Conservation (phyloP, 768 basidiomycete species). For the Russula brevipes region DNA sequence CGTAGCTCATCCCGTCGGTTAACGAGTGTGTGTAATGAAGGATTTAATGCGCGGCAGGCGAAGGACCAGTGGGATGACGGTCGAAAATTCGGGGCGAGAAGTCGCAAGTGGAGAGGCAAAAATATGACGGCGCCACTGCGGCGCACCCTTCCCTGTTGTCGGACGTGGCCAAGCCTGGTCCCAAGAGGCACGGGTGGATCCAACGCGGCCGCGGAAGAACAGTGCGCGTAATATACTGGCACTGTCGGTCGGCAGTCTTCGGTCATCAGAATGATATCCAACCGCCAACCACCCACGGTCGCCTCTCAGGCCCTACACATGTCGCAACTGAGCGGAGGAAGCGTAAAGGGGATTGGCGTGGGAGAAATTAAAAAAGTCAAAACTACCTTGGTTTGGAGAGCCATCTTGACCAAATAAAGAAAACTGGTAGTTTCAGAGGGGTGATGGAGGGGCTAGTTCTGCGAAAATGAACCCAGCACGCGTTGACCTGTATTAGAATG, state of each 20-base stretch:
- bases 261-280: background rate
- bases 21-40: background rate
- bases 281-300: conserved; percentile 4
- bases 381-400: background rate
- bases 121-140: background rate
- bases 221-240: background rate
- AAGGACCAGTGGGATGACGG: background rate
- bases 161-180: background rate
- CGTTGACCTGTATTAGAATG: conserved; percentile 5
- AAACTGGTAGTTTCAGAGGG: background rate
- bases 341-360: background rate
- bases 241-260: background rate
- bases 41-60: background rate
- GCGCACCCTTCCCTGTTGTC: background rate
- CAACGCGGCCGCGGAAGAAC: conserved; percentile 11
- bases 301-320: conserved; percentile 9
- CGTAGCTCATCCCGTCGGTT: background rate
- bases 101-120: background rate
- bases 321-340: conserved; percentile 5
- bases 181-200: background rate
- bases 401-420: background rate
- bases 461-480: background rate
- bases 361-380: background rate
- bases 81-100: background rate
- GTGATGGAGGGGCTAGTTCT: background rate